A percentile compares a stretch with the other conserved stretches of the same genome.
phyloP scores from a whole-genome alignment of 225 moss, liverwort and hornwort species.

The Sphagnum tenellum region DNA sequence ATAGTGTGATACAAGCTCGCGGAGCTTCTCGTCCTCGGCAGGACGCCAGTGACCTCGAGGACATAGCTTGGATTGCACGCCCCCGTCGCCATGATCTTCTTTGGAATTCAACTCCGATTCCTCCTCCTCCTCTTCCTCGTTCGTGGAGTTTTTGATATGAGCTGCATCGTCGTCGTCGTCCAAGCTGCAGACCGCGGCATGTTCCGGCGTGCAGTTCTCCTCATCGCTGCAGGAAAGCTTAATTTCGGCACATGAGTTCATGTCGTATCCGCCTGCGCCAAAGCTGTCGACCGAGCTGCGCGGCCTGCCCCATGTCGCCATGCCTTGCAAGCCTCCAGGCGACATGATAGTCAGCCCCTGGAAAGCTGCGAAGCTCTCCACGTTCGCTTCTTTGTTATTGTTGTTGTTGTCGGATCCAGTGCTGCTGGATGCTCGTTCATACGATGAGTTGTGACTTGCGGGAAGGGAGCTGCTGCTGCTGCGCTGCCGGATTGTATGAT shows the following conservation, averaged over 20 bases:
- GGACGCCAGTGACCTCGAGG: conserved; percentile 65
- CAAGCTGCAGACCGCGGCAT: conserved; percentile 8
- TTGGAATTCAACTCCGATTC: conserved; percentile 15
- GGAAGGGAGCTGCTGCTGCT: neutral
- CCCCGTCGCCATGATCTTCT: conserved; percentile 34
- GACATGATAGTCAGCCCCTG: conserved; percentile 32
- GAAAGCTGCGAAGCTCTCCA: conserved; percentile 28
- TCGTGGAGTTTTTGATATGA: conserved; percentile 27
- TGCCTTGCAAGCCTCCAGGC: conserved; percentile 11
- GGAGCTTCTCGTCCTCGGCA: conserved; percentile 60
- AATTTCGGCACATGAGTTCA: conserved; percentile 3
- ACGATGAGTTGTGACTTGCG: neutral
- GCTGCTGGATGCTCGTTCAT: conserved; percentile 17
- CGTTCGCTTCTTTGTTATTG: neutral
- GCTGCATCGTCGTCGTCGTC: conserved; percentile 9
- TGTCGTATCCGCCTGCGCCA: conserved; percentile 22
- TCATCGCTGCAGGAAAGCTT: conserved; percentile 10
- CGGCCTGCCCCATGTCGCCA: conserved; percentile 19
- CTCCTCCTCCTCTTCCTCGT: conserved; percentile 22
- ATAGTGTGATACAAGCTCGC: conserved; percentile 47
- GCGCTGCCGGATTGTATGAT: too few relatives aligned
- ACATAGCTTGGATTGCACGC: conserved; percentile 47
- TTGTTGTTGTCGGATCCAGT: conserved; percentile 11
- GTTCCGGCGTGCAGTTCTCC: conserved; percentile 9
- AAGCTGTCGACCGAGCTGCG: conserved; percentile 33